Percentiles rank a stretch among this genome's conserved stretches.
Conservation (phyloP, 2,329 filamentous ascomycete genomes). For the Claviceps cyperi region DNA sequence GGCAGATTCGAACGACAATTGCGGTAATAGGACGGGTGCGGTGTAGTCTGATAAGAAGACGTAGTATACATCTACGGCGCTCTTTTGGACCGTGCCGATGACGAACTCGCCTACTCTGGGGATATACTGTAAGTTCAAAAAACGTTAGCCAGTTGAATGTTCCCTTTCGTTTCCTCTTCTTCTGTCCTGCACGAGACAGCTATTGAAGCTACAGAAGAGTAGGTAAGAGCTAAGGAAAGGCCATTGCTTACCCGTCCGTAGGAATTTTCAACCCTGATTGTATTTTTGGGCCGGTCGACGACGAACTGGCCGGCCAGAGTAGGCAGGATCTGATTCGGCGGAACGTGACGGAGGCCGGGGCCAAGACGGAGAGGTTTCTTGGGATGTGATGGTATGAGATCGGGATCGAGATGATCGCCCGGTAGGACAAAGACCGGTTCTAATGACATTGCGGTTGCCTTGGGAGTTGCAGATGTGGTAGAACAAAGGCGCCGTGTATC, state of each 20-base stretch:
- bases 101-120: constrained; percentile 73
- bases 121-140: constrained; percentile 46
- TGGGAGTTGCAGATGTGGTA: not conserved
- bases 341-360: constrained; percentile 69
- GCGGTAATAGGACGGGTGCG: constrained; percentile 55
- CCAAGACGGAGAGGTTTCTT: constrained; percentile 66
- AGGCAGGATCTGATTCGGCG: constrained; percentile 57
- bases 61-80: constrained; percentile 62
- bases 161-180: not conserved
- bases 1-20: constrained; percentile 84
- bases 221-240: not conserved
- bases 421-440: constrained; percentile 60
- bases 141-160: not conserved
- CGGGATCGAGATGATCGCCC: constrained; percentile 57
- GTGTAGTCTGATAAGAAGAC: constrained; percentile 58
- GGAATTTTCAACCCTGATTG: constrained; percentile 61
- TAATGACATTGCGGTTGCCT: constrained; percentile 33
- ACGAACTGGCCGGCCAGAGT: constrained; percentile 54
- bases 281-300: constrained; percentile 58
- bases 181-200: not conserved
- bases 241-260: constrained; percentile 45
- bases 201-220: not conserved
- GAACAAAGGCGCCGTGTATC: not conserved
- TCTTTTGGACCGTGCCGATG: constrained; percentile 71
- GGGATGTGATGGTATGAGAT: constrained; percentile 50